Evolutionary conservation across 208 protist genomes (phyloP).

Genomic region (Leishmania lainsoni): DNA sequence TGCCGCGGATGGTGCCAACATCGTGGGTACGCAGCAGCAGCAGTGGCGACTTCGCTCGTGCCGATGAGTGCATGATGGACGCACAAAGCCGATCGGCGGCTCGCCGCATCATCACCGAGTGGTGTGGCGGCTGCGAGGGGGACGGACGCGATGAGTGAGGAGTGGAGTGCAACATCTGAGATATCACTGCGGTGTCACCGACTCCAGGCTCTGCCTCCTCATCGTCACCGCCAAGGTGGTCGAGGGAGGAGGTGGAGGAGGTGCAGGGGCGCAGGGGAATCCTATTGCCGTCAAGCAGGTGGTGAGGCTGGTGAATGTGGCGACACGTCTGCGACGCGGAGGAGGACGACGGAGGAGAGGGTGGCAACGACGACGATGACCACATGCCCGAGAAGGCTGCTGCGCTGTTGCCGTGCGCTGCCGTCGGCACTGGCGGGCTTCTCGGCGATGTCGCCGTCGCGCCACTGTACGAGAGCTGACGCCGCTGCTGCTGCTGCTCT

Average conservation of each 20-base stretch:
- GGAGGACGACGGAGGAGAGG: not conserved
- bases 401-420: not conserved
- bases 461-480: conserved; percentile 2
- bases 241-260: conserved; percentile 1
- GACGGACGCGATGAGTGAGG: conserved; percentile 23
- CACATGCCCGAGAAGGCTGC: not conserved
- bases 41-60: not conserved
- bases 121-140: conserved; percentile 4
- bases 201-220: not conserved
- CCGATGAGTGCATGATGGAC: conserved; percentile 1
- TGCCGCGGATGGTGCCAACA: conserved; percentile 4
- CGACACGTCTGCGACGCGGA: not conserved
- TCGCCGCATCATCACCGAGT: conserved; percentile 23
- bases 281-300: not conserved
- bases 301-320: not conserved
- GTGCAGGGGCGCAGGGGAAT: not conserved
- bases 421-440: not conserved
- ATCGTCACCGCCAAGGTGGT: conserved; percentile 1
- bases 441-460: not conserved
- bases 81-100: conserved; percentile 18
- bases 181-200: not conserved
- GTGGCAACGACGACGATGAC: not conserved
- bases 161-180: not conserved
- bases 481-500: not conserved
- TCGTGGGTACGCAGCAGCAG: not conserved